Conservation (phyloP, 129 eudicot genomes). For the Escallonia rubra region DNA sequence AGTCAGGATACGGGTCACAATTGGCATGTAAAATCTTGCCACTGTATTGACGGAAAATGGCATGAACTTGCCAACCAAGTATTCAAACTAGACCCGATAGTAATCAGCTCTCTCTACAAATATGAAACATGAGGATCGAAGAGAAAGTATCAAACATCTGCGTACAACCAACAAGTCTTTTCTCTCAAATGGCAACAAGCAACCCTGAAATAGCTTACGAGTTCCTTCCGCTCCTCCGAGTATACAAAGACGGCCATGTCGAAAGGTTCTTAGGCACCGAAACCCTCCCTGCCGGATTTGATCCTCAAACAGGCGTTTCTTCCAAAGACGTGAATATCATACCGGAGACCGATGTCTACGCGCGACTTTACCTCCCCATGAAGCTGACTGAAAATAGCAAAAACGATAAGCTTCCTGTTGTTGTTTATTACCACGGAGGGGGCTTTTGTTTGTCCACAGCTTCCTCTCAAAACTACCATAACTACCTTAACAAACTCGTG, state of each 20-base stretch:
- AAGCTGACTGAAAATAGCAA: too few species aligned
- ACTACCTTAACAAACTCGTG: slow-evolving; percentile 12
- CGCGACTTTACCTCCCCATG: slow-evolving; percentile 29
- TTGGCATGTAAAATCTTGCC: too few species aligned
- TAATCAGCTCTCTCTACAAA: too few species aligned
- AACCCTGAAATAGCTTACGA: slow-evolving; percentile 11
- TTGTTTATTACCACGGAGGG: slow-evolving; percentile 33
- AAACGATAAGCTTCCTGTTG: too few species aligned
- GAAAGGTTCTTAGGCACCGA: background rate
- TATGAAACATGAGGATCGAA: too few species aligned
- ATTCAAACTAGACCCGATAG: too few species aligned
- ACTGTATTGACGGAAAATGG: too few species aligned
- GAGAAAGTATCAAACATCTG: too few species aligned
- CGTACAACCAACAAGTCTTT: too few species aligned
- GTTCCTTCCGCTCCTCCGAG: slow-evolving; percentile 7
- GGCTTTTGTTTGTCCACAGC: slow-evolving; percentile 15
- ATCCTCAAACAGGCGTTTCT: slow-evolving; percentile 18
- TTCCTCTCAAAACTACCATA: slow-evolving; percentile 15
- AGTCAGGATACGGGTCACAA: too few species aligned
- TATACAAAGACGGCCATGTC: slow-evolving; percentile 19
- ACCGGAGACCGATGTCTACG: slow-evolving; percentile 13
- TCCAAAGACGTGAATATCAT: slow-evolving; percentile 22
- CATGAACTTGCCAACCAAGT: too few species aligned
- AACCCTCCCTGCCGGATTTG: slow-evolving; percentile 7
- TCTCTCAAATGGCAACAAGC: too few species aligned